phyloP scores from a whole-genome alignment of 2,329 filamentous ascomycete species.

The Sporothrix pallida region DNA sequence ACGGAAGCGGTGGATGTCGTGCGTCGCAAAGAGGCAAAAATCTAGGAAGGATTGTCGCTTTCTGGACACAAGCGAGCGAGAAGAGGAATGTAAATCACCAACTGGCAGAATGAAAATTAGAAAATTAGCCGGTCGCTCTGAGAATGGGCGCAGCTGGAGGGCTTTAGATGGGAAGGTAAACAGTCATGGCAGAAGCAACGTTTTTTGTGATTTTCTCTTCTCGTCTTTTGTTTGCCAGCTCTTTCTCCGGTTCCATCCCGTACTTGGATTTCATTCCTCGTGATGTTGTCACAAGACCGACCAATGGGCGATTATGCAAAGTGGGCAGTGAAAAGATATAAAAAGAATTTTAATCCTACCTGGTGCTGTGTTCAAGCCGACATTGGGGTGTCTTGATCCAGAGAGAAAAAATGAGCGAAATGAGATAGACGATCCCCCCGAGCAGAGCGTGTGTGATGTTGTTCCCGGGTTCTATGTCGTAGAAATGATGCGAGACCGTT shows the following conservation, averaged over 20 bases:
- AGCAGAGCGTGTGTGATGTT: not conserved
- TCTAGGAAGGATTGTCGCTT: slow-evolving; percentile 1
- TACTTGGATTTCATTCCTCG: not conserved
- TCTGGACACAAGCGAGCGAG: not conserved
- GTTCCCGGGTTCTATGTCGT: slow-evolving; percentile 4
- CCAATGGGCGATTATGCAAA: not conserved
- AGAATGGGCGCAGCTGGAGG: not conserved
- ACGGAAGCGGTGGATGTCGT: slow-evolving; percentile 13
- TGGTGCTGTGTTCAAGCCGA: not conserved
- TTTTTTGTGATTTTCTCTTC: not conserved
- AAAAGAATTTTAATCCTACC: too few species aligned
- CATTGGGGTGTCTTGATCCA: not conserved
- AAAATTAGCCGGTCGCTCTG: slow-evolving; percentile 1
- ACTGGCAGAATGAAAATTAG: not conserved
- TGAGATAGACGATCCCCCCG: not conserved
- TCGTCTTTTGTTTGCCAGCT: not conserved
- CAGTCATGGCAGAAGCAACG: not conserved
- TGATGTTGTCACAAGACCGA: not conserved
- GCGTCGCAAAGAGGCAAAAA: not conserved
- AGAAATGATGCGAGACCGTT: slow-evolving; percentile 23
- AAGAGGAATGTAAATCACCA: slow-evolving; percentile 17
- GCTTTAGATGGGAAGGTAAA: not conserved
- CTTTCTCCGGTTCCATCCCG: not conserved
- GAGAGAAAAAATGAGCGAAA: not conserved
- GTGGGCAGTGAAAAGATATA: not conserved